Evolutionary conservation across 768 basidiomycete genomes (phyloP).

Genomic region (Suillus subaureus): DNA sequence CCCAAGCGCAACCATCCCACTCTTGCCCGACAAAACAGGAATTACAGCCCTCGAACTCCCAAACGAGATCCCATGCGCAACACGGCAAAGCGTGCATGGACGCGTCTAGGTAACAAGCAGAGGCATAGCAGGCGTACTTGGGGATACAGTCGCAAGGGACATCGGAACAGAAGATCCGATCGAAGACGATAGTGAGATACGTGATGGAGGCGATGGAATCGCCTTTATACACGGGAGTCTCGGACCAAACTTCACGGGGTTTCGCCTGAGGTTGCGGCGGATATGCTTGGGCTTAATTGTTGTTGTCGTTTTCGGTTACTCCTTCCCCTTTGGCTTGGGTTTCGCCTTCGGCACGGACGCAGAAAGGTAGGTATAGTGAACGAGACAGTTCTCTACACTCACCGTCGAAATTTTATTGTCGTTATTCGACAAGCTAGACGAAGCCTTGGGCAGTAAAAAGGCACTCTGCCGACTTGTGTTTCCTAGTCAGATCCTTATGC

Average conservation of each 20-base stretch:
- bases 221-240: constrained; percentile 55
- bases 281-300: no score
- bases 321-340: no score
- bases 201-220: constrained; percentile 32
- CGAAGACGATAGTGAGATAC: constrained; percentile 30
- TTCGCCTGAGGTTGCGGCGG: constrained; percentile 57
- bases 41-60: no score
- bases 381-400: no score
- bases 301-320: no score
- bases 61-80: constrained; percentile 63
- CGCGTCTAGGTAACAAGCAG: constrained; percentile 11
- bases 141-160: not conserved
- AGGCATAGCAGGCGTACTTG: constrained; percentile 12
- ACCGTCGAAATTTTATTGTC: no score
- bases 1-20: constrained; percentile 48
- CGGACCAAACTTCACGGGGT: constrained; percentile 66
- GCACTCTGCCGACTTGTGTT: no score
- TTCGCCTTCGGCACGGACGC: no score
- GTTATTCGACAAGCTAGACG: no score
- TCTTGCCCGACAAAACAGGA: constrained; percentile 35
- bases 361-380: no score
- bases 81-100: constrained; percentile 31
- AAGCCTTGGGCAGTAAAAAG: no score
- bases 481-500: no score
- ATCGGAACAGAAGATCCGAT: constrained; percentile 12